Percentiles rank a stretch among this genome's conserved stretches.
Conservation (phyloP, 169 alveolate species). For the Eimeria necatrix region DNA sequence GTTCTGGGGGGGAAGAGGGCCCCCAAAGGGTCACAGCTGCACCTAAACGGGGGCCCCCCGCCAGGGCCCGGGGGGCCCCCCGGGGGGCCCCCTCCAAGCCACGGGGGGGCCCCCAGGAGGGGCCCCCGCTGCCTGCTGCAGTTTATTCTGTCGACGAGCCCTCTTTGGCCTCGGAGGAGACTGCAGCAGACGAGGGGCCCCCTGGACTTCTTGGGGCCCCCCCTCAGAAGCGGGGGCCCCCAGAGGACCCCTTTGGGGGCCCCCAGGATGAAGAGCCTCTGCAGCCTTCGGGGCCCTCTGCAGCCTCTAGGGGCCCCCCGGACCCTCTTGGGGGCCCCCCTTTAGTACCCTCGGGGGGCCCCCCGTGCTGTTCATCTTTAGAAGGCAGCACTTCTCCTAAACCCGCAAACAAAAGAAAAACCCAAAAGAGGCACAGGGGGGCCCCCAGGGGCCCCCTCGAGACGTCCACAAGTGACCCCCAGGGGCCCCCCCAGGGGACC, state of each 20-base stretch:
- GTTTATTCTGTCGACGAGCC: not conserved
- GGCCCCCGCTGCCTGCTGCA: conserved; percentile 16
- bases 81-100: not conserved
- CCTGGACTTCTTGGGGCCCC: not conserved
- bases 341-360: not conserved
- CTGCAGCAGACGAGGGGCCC: not conserved
- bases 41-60: conserved; percentile 42
- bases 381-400: not conserved
- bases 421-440: not conserved
- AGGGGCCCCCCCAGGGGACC: not conserved
- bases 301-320: not conserved
- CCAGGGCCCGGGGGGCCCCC: conserved; percentile 7
- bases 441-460: too few species aligned
- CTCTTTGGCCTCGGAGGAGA: not conserved
- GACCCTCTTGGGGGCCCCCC: conserved; percentile 8
- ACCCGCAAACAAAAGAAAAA: not conserved
- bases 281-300: not conserved
- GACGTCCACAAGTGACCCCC: too few species aligned
- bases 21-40: not conserved
- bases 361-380: conserved; percentile 1
- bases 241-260: not conserved
- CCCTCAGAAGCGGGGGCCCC: not conserved
- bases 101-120: too few species aligned
- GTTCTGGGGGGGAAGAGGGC: conserved; percentile 46
- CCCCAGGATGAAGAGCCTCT: not conserved